Conservation (phyloP, 2,329 filamentous ascomycete species). For the Aspergillus pseudotamarii region DNA sequence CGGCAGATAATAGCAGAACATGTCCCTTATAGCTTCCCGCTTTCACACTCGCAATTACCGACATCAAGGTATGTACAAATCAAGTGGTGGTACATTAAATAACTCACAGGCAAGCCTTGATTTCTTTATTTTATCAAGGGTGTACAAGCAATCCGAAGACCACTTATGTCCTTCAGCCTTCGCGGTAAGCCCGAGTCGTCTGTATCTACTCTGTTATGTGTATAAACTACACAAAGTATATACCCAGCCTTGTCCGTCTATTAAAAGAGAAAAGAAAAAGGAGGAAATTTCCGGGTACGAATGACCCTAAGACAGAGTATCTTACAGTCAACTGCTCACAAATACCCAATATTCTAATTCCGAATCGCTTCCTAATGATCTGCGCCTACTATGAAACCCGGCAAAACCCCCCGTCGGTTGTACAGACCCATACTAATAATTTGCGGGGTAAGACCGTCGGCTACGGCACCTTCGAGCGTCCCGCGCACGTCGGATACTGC, state of each 20-base stretch:
- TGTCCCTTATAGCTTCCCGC: not conserved
- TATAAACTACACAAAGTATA: not conserved
- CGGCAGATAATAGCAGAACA: not conserved
- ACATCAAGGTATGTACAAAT: not conserved
- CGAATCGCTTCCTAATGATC: not conserved
- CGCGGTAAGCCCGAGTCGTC: no score
- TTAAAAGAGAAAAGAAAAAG: no score
- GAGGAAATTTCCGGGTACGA: not conserved
- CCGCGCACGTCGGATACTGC: conserved; percentile 8
- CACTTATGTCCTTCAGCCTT: no score
- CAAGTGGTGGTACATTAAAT: not conserved
- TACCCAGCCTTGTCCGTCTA: not conserved
- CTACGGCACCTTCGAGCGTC: conserved; percentile 5
- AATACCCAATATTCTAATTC: not conserved
- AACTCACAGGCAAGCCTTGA: no score
- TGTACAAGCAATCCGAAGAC: no score
- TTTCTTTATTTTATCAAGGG: no score
- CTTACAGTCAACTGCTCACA: not conserved
- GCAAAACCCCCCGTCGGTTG: not conserved
- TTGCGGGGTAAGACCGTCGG: conserved; percentile 2
- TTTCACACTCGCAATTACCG: no score
- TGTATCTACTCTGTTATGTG: no score
- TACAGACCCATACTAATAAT: not conserved
- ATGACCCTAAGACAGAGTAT: not conserved
- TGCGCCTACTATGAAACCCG: not conserved